These are phyloP conservation scores for Pyrrhoderma lamaoense DNA, from an alignment of 1,284 basidiomycete genomes.

Conservation along the genomic window DNA sequence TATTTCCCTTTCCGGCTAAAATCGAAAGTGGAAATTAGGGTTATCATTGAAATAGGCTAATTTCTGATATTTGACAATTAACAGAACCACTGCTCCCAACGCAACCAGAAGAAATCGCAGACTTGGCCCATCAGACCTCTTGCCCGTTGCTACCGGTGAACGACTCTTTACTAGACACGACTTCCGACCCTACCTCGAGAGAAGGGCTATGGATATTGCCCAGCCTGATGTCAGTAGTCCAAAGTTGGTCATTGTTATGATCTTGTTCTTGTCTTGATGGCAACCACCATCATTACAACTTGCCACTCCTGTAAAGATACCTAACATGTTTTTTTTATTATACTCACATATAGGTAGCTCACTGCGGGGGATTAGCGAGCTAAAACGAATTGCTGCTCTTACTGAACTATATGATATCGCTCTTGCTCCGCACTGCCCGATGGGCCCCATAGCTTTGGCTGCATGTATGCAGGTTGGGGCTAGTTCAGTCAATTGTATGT, in stretches of 20 bases:
- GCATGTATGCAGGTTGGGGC: constrained; percentile 58
- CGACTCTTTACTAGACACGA: constrained; percentile 63
- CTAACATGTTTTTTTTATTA: too few species aligned
- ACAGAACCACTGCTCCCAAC: constrained; percentile 62
- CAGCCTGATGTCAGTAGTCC: constrained; percentile 57
- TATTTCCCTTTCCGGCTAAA: too few species aligned
- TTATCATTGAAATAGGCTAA: not conserved
- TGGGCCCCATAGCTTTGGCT: constrained; percentile 68
- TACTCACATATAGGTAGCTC: constrained; percentile 37
- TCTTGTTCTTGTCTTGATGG: too few species aligned
- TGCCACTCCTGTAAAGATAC: too few species aligned
- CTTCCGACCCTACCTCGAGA: constrained; percentile 64
- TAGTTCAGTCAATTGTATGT: constrained; percentile 47
- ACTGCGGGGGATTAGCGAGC: constrained; percentile 73
- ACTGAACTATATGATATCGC: constrained; percentile 64
- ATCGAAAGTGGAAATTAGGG: too few species aligned
- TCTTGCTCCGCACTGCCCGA: constrained; percentile 54
- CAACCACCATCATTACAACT: too few species aligned
- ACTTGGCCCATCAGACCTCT: constrained; percentile 52
- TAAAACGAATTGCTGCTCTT: constrained; percentile 60
- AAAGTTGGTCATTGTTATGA: too few species aligned
- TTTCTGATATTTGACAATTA: not conserved
- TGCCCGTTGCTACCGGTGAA: constrained; percentile 69
- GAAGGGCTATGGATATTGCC: constrained; percentile 63
- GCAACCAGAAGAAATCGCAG: constrained; percentile 60